Percentiles rank a stretch among this genome's conserved stretches.
These are phyloP conservation scores for Musa troglodytarum DNA, from an alignment of 176 grass and related monocot genomes.

Conservation along the genomic window DNA sequence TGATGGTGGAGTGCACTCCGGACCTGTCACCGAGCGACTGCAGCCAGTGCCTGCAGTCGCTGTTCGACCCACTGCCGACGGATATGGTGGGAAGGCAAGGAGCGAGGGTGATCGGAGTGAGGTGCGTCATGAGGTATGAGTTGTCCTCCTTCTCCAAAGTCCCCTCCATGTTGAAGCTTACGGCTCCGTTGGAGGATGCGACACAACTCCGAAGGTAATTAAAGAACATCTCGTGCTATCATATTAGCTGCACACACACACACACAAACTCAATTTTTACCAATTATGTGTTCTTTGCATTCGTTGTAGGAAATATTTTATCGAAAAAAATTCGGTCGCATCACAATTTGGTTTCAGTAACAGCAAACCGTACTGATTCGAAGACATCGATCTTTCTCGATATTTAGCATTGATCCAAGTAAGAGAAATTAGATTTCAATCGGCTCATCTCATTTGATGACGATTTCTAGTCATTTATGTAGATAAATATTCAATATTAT, in stretches of 20 bases:
- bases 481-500: too few species aligned
- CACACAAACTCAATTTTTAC: too few species aligned
- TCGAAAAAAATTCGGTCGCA: too few species aligned
- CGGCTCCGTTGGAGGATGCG: background rate
- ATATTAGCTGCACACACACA: too few species aligned
- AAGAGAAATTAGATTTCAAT: background rate
- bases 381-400: too few species aligned
- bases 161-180: background rate
- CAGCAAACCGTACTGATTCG: too few species aligned
- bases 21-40: conserved; percentile 2
- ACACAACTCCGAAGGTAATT: background rate
- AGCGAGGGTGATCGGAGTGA: conserved; percentile 1
- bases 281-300: too few species aligned
- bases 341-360: too few species aligned
- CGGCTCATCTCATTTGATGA: background rate
- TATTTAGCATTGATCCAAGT: too few species aligned
- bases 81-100: background rate
- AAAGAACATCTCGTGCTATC: too few species aligned
- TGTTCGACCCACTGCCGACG: background rate
- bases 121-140: conserved; percentile 22
- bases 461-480: background rate
- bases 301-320: too few species aligned
- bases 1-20: conserved; percentile 14
- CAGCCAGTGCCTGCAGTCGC: background rate
- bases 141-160: conserved; percentile 8